Percentiles rank a stretch among this genome's conserved stretches.
These are phyloP conservation scores for Setaria viridis DNA, from an alignment of 202 grass and related monocot species.

Conservation along the genomic window DNA sequence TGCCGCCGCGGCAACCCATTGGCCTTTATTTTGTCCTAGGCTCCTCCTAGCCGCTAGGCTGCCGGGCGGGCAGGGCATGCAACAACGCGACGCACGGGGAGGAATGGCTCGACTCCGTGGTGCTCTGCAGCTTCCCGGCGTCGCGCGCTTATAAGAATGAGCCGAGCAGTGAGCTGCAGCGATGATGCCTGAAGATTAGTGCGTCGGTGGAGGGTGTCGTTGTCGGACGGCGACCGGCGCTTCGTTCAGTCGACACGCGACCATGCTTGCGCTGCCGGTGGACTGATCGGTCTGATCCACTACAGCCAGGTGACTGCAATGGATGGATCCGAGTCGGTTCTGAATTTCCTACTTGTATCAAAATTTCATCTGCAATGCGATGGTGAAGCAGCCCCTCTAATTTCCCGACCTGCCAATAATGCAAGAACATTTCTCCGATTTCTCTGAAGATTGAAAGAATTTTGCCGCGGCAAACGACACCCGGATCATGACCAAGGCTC, in stretches of 20 bases:
- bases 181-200: not conserved
- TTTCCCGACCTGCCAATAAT: not conserved
- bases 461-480: not conserved
- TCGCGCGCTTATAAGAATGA: not conserved
- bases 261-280: slow-evolving; percentile 28
- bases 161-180: not conserved
- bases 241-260: not conserved
- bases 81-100: not conserved
- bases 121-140: not conserved
- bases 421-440: not conserved
- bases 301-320: not conserved
- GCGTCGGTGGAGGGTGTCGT: slow-evolving; percentile 12
- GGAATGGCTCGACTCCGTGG: not conserved
- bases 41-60: not conserved
- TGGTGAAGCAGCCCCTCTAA: not conserved
- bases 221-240: slow-evolving; percentile 30
- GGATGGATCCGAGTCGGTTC: not conserved
- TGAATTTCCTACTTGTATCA: too few relatives aligned
- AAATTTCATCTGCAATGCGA: not conserved
- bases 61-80: not conserved
- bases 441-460: too few relatives aligned
- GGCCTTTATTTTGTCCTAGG: not conserved
- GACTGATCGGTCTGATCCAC: not conserved
- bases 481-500: not conserved
- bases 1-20: slow-evolving; percentile 19